phyloP scores from a whole-genome alignment of 2,329 filamentous ascomycete genomes.

The Phialophora macrospora region DNA sequence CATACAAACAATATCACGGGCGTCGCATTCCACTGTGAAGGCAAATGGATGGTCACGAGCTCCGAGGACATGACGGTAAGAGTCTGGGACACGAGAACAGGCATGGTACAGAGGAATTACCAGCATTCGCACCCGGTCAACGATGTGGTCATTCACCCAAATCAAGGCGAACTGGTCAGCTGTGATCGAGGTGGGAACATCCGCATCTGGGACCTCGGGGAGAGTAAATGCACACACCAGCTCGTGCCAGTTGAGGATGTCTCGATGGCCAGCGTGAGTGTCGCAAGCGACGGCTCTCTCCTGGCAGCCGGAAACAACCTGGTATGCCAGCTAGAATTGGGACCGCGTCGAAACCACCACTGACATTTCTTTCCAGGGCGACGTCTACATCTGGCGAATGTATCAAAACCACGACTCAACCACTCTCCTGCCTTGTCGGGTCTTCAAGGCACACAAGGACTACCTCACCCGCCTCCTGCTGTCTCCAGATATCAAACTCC shows the following conservation, averaged over 20 bases:
- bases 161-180: constrained; percentile 96
- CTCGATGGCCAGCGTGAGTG: constrained; percentile 89
- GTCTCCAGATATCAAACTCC: constrained; percentile 89
- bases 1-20: constrained; percentile 96
- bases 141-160: constrained; percentile 98
- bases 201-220: constrained; percentile 91
- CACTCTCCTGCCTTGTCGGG: constrained; percentile 81
- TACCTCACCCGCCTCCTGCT: constrained; percentile 92
- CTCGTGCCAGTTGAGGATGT: constrained; percentile 96
- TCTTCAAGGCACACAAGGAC: constrained; percentile 87
- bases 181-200: constrained; percentile 93
- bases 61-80: constrained; percentile 96
- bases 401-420: constrained; percentile 81
- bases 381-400: constrained; percentile 96
- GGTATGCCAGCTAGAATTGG: constrained; percentile 55
- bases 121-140: constrained; percentile 87
- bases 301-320: constrained; percentile 92
- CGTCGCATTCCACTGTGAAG: constrained; percentile 96
- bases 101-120: constrained; percentile 89
- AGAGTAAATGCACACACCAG: constrained; percentile 96
- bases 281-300: constrained; percentile 90
- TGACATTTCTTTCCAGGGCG: constrained; percentile 65
- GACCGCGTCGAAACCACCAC: background rate
- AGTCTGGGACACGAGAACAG: constrained; percentile 91
- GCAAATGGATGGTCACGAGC: constrained; percentile 99